These are phyloP conservation scores for Babesia bovis DNA, from an alignment of 169 alveolate species.

Conservation along the genomic window DNA sequence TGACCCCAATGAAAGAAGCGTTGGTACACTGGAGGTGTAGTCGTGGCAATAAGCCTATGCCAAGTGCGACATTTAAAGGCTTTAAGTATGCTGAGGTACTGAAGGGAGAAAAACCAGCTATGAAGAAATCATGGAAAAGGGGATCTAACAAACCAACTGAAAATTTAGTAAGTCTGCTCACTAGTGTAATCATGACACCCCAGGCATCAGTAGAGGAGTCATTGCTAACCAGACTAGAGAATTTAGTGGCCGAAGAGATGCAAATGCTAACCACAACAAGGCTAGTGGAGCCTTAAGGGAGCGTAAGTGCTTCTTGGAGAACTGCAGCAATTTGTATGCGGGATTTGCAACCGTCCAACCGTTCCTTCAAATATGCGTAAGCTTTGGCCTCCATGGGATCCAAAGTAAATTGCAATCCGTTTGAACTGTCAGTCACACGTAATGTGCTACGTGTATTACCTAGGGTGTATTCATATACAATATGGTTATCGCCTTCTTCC, in stretches of 20 bases:
- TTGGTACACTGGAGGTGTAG: not conserved
- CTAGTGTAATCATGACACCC: not conserved
- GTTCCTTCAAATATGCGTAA: slow-evolving; percentile 8
- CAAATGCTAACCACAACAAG: slow-evolving; percentile 26
- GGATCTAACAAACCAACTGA: not conserved
- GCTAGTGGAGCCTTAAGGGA: slow-evolving; percentile 1
- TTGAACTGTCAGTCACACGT: slow-evolving; percentile 17
- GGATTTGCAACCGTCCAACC: slow-evolving; percentile 21
- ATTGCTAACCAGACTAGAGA: slow-evolving; percentile 40
- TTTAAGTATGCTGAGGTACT: not conserved
- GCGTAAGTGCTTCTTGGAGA: slow-evolving; percentile 31
- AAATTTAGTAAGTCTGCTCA: not conserved
- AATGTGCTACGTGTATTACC: not conserved
- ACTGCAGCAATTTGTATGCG: slow-evolving; percentile 33
- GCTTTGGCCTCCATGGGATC: slow-evolving; percentile 29
- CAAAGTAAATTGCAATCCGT: not conserved
- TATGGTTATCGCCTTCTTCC: slow-evolving; percentile 25
- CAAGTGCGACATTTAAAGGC: not conserved
- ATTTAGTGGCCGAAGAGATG: slow-evolving; percentile 52
- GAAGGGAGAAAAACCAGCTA: not conserved
- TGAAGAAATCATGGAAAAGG: not conserved
- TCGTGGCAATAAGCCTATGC: not conserved
- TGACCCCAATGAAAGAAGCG: not conserved
- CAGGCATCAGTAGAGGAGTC: slow-evolving; percentile 43
- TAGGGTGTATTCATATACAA: slow-evolving; percentile 23